Evolutionary conservation across 2,329 filamentous ascomycete genomes (phyloP).

Genomic region (Nigrospora oryzae): DNA sequence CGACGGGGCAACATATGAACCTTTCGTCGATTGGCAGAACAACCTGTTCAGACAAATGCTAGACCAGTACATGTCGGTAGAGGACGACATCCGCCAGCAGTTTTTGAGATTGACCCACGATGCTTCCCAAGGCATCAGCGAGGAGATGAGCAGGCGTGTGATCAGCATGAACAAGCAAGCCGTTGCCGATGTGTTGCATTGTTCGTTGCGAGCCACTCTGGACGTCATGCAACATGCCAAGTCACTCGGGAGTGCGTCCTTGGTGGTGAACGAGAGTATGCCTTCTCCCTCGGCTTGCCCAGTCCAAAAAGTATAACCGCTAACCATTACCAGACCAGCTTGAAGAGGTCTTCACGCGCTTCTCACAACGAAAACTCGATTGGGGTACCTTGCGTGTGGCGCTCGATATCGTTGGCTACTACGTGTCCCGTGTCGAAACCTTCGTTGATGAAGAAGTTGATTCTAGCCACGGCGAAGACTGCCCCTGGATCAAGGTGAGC

Average conservation of each 20-base stretch:
- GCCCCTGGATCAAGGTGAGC: too few species aligned
- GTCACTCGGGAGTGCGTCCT: slow-evolving; percentile 37
- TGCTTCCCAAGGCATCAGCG: slow-evolving; percentile 23
- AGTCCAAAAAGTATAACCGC: not conserved
- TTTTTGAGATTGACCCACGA: slow-evolving; percentile 39
- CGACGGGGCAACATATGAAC: slow-evolving; percentile 29
- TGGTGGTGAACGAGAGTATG: slow-evolving; percentile 37
- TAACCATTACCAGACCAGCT: slow-evolving; percentile 28
- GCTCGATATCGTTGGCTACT: slow-evolving; percentile 37
- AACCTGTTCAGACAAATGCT: slow-evolving; percentile 48
- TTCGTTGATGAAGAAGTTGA: slow-evolving; percentile 26
- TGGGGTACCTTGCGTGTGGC: slow-evolving; percentile 37
- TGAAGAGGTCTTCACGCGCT: slow-evolving; percentile 40
- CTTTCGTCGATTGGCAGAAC: slow-evolving; percentile 49
- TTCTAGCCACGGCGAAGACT: not conserved
- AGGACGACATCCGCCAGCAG: slow-evolving; percentile 47
- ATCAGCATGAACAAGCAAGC: slow-evolving; percentile 43
- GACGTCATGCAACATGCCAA: slow-evolving; percentile 39
- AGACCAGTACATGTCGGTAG: slow-evolving; percentile 48
- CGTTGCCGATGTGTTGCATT: slow-evolving; percentile 42
- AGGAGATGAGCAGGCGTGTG: slow-evolving; percentile 38
- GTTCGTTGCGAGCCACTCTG: slow-evolving; percentile 38
- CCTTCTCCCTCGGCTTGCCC: too few species aligned
- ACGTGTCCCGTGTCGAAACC: slow-evolving; percentile 33
- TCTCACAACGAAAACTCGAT: slow-evolving; percentile 35